A percentile compares a stretch with the other conserved stretches of the same genome.
phyloP scores from a whole-genome alignment of 352 stramenopile species.

The Phytophthora idaei region DNA sequence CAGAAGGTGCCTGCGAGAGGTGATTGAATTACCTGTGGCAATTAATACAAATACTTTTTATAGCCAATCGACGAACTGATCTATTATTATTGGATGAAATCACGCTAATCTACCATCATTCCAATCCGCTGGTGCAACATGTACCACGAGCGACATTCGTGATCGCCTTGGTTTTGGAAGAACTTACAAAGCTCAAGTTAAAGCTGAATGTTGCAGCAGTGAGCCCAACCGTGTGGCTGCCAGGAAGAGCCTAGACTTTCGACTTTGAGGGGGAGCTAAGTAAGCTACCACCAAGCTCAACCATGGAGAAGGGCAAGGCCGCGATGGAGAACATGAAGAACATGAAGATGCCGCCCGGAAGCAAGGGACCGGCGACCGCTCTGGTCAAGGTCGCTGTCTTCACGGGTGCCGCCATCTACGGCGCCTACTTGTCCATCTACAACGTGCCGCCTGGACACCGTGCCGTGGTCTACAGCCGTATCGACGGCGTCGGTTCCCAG shows the following conservation, averaged over 20 bases:
- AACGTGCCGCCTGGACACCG: slow-evolving; percentile 89
- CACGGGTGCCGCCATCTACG: slow-evolving; percentile 71
- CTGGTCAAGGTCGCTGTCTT: slow-evolving; percentile 70
- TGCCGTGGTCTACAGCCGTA: slow-evolving; percentile 90
- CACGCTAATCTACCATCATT: not conserved
- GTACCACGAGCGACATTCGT: no score
- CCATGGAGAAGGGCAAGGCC: slow-evolving; percentile 86
- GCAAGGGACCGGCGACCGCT: slow-evolving; percentile 56
- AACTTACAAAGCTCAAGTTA: not conserved
- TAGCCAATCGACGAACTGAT: not conserved
- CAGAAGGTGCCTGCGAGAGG: not conserved
- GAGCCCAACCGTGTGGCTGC: slow-evolving; percentile 7
- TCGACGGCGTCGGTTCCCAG: slow-evolving; percentile 82
- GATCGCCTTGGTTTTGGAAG: no score
- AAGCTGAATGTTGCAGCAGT: not conserved
- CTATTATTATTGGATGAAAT: slow-evolving; percentile 7
- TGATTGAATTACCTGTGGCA: not conserved
- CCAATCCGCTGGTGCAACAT: not conserved
- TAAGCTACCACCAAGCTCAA: not conserved
- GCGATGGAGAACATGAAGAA: slow-evolving; percentile 92
- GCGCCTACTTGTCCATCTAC: slow-evolving; percentile 86
- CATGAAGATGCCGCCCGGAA: slow-evolving; percentile 82
- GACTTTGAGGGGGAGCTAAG: slow-evolving; percentile 26
- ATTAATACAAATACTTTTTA: not conserved
- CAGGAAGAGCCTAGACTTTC: slow-evolving; percentile 15